These are phyloP conservation scores for Candida neerlandica DNA, from an alignment of 1,139 yeast species.

Conservation along the genomic window DNA sequence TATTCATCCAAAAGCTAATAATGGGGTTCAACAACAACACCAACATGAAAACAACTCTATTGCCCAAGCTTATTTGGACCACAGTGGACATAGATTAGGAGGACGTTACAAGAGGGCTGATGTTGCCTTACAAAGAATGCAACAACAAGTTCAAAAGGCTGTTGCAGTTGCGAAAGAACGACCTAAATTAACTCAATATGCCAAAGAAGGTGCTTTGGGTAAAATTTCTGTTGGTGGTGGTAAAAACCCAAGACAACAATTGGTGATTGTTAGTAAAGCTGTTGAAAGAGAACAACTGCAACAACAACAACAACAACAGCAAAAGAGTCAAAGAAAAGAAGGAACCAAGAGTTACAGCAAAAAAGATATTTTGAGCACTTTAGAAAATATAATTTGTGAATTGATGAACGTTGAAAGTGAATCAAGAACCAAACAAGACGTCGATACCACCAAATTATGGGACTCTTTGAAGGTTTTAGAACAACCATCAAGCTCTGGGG, in stretches of 20 bases:
- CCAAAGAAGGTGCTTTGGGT: constrained; percentile 90
- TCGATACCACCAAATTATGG: constrained; percentile 70
- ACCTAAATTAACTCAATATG: constrained; percentile 71
- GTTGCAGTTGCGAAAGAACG: constrained; percentile 93
- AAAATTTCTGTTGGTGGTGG: constrained; percentile 81
- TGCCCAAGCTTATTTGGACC: constrained; percentile 94
- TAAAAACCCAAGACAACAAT: constrained; percentile 86
- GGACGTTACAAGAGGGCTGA: constrained; percentile 91
- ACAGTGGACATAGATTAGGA: constrained; percentile 88
- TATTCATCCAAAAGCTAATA: constrained; percentile 60
- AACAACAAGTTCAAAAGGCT: constrained; percentile 96
- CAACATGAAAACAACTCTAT: constrained; percentile 53
- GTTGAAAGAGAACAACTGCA: constrained; percentile 49
- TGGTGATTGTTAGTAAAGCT: constrained; percentile 65
- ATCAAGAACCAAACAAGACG: constrained; percentile 65
- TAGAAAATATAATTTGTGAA: constrained; percentile 79
- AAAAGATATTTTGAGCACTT: constrained; percentile 52
- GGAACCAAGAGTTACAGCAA: constrained; percentile 38
- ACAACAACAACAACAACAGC: constrained; percentile 37
- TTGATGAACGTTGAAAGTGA: constrained; percentile 82
- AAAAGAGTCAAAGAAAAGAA: constrained; percentile 21
- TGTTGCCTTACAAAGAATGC: constrained; percentile 95
- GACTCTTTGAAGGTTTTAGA: constrained; percentile 71
- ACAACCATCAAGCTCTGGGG: constrained; percentile 48
- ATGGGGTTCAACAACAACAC: constrained; percentile 37